Evolutionary conservation across 2,329 filamentous ascomycete species (phyloP), one percentile per base, ranked within the genome.

Genomic region (Botryotinia convoluta): DNA sequence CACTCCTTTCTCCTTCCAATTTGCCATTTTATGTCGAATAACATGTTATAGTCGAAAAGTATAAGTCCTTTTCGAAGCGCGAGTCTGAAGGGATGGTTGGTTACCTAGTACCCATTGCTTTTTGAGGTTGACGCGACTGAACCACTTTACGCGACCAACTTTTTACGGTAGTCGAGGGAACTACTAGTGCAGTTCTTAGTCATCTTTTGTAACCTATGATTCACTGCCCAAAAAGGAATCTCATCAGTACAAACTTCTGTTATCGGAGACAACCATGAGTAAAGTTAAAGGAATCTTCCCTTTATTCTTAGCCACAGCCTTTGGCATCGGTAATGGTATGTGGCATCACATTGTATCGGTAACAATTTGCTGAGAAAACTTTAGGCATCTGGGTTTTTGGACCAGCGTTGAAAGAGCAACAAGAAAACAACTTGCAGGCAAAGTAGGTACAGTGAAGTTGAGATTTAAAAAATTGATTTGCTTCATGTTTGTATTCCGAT

Each of bases 1-100:
- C 65, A 78, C 78, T 71, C 80, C 80, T 77, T 75, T 79, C 76
- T 80, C 79, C 77, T 81, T 82, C 81, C 81, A 82, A 75, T 74
- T 75, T 75, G 80, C 78, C 80, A 81, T 81, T 81, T 44, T 61
- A 62, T 69, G 32, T 72, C 62, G 29, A 71, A 64, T 76, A 71
- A 74, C 79, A 80, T 62, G 60, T 39, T 62, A 62, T 79, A 71
- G 70, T 79, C 72, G 60, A 39, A 72, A 65, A 29, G 45, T 32
- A 67, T 45, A 62, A 67, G 29, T 62, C 10, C 35, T 57, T 64
- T 51, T 71, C 45, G 29, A n/a, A n/a, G 59, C 44, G 61, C 69
- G 26, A 42, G 32, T 62, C 32, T 32, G 18, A 39, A 71, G 22
- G 59, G 45, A 71, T 60, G 29, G 29, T 45, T 44, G 51, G 22